Conservation (phyloP, 208 protist genomes). For the Angomonas deanei region DNA sequence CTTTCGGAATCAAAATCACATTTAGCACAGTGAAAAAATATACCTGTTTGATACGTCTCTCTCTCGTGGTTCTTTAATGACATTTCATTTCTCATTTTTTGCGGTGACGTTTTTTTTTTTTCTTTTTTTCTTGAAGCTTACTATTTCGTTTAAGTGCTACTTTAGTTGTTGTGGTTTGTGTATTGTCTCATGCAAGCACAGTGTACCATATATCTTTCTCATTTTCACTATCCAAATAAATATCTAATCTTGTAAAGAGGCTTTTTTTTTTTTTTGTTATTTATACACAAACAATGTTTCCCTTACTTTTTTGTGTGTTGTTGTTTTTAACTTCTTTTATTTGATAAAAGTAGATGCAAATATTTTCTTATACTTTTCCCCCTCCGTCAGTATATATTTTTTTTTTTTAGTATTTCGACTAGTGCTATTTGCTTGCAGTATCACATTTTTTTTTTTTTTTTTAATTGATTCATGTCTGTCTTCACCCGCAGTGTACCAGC, state of each 20-base stretch:
- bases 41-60: too few species aligned
- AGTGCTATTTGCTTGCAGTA: conserved; percentile 18
- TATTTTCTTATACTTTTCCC: neutral
- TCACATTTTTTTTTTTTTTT: conserved; percentile 9
- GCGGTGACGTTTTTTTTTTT: too few species aligned
- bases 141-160: too few species aligned
- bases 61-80: too few species aligned
- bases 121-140: too few species aligned
- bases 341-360: neutral
- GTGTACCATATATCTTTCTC: too few species aligned
- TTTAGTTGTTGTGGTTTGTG: too few species aligned
- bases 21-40: too few species aligned
- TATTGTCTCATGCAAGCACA: too few species aligned
- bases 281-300: neutral
- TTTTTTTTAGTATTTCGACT: conserved; percentile 14
- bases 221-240: too few species aligned
- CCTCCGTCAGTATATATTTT: conserved; percentile 7
- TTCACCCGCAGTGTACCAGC: neutral
- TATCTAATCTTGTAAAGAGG: neutral
- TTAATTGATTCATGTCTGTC: conserved; percentile 8
- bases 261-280: neutral
- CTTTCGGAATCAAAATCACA: too few species aligned
- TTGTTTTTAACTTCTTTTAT: neutral
- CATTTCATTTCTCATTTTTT: too few species aligned
- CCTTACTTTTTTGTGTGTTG: neutral